A percentile compares a stretch with the other conserved stretches of the same genome.
phyloP scores from a whole-genome alignment of 129 eudicot genomes.

The Artemisia argyi region DNA sequence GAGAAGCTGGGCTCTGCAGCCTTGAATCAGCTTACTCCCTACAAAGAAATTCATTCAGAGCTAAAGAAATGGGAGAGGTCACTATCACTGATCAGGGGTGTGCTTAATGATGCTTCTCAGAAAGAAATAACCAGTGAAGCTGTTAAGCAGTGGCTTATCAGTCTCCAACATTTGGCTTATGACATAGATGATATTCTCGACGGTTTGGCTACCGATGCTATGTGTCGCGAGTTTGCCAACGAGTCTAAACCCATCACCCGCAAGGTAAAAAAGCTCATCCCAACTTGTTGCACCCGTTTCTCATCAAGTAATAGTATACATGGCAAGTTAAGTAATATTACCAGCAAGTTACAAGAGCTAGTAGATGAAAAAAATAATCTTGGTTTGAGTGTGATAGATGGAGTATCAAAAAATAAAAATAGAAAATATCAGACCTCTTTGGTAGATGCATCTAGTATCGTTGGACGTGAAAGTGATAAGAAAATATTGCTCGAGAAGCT shows the following conservation, averaged over 20 bases:
- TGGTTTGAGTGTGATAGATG: constrained; percentile 19
- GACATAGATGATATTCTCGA: not conserved
- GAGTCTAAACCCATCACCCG: not conserved
- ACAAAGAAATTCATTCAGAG: not conserved
- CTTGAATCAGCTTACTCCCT: not conserved
- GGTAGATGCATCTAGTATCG: constrained; percentile 27
- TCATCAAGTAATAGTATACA: constrained; percentile 14
- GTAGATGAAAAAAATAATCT: constrained; percentile 21
- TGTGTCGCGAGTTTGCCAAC: not conserved
- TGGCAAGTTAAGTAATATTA: constrained; percentile 29
- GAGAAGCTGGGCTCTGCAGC: constrained; percentile 8
- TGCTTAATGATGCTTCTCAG: constrained; percentile 2
- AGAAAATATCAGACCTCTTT: constrained; percentile 31
- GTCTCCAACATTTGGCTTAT: constrained; percentile 13
- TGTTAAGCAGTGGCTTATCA: not conserved
- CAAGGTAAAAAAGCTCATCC: constrained; percentile 15
- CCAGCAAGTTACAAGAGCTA: constrained; percentile 23
- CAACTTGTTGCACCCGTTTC: not conserved
- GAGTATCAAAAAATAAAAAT: not conserved
- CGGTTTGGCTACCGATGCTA: constrained; percentile 14
- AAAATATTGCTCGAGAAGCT: constrained; percentile 6
- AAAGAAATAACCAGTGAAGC: not conserved
- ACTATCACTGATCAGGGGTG: not conserved
- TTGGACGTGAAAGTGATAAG: constrained; percentile 41
- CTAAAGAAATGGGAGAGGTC: not conserved